phyloP scores from a whole-genome alignment of 2,329 filamentous ascomycete genomes.

The Ramularia endophylla region DNA sequence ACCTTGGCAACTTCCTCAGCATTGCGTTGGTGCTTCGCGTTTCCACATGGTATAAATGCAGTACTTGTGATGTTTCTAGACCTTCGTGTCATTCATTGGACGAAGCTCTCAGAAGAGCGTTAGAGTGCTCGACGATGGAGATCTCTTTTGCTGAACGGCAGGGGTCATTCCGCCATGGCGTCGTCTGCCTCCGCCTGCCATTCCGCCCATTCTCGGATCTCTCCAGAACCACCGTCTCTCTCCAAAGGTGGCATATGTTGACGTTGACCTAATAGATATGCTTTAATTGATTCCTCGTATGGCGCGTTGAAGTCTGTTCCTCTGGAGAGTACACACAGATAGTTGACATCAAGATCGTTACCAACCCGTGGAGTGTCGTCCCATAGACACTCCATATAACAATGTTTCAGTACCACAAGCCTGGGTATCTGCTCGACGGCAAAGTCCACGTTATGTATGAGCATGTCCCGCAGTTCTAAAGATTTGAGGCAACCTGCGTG shows the following conservation, averaged over 20 bases:
- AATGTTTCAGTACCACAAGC: slow-evolving; percentile 14
- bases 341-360: slow-evolving; percentile 6
- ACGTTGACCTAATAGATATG: slow-evolving; percentile 13
- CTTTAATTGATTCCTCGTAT: slow-evolving; percentile 13
- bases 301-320: slow-evolving; percentile 10
- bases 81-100: too few relatives aligned
- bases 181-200: background rate
- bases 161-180: too few relatives aligned
- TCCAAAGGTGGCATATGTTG: slow-evolving; percentile 5
- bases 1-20: too few relatives aligned
- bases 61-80: too few relatives aligned
- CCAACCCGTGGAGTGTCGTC: slow-evolving; percentile 7
- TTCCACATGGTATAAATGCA: too few relatives aligned
- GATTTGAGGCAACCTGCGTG: slow-evolving; percentile 10
- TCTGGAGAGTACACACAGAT: slow-evolving; percentile 11
- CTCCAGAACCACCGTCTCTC: slow-evolving; percentile 7
- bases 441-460: slow-evolving; percentile 11
- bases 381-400: slow-evolving; percentile 21
- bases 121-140: too few relatives aligned
- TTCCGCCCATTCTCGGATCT: background rate
- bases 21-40: too few relatives aligned
- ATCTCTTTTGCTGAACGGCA: too few relatives aligned
- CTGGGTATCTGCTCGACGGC: slow-evolving; percentile 16
- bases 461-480: slow-evolving; percentile 16
- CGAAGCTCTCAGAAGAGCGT: too few relatives aligned